Percentiles rank a stretch among this genome's conserved stretches.
phyloP scores from a whole-genome alignment of 208 protist species.

The Leishmania major region DNA sequence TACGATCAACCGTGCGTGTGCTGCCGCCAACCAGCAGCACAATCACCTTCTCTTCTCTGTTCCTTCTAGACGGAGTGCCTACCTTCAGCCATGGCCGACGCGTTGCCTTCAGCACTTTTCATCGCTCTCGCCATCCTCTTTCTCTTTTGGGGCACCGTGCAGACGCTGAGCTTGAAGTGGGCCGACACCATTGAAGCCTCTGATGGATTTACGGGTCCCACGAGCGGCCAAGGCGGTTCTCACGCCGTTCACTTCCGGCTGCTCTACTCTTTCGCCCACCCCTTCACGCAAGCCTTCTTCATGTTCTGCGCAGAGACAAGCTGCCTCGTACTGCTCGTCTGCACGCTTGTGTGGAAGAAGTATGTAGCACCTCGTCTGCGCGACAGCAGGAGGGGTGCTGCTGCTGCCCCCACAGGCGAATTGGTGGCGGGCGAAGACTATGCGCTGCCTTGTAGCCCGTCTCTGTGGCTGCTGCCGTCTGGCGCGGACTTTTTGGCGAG shows the following conservation, averaged over 20 bases:
- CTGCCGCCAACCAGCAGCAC: not conserved
- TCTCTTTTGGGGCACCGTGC: conserved; percentile 57
- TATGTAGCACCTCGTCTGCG: conserved; percentile 16
- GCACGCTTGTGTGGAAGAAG: conserved; percentile 32
- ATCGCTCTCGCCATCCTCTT: conserved; percentile 36
- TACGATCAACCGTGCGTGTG: not conserved
- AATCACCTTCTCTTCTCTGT: not conserved
- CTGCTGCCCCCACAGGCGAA: not conserved
- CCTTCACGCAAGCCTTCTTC: conserved; percentile 80
- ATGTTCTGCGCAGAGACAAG: conserved; percentile 85
- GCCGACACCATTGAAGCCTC: conserved; percentile 40
- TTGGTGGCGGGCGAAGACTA: conserved; percentile 44
- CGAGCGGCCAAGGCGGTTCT: not conserved
- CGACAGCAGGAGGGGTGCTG: not conserved
- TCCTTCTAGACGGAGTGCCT: not conserved
- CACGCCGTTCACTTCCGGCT: conserved; percentile 19
- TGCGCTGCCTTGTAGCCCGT: conserved; percentile 50
- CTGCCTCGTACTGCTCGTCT: conserved; percentile 62
- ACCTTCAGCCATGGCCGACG: conserved; percentile 1
- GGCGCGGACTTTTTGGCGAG: conserved; percentile 84
- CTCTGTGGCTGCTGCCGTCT: conserved; percentile 63
- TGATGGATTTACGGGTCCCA: conserved; percentile 30
- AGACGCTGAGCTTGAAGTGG: conserved; percentile 67
- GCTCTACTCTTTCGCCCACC: conserved; percentile 70
- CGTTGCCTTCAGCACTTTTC: conserved; percentile 2